Evolutionary conservation across 192 early-diverging fungal genomes (phyloP).

Genomic region (Coemansia asiatica): DNA sequence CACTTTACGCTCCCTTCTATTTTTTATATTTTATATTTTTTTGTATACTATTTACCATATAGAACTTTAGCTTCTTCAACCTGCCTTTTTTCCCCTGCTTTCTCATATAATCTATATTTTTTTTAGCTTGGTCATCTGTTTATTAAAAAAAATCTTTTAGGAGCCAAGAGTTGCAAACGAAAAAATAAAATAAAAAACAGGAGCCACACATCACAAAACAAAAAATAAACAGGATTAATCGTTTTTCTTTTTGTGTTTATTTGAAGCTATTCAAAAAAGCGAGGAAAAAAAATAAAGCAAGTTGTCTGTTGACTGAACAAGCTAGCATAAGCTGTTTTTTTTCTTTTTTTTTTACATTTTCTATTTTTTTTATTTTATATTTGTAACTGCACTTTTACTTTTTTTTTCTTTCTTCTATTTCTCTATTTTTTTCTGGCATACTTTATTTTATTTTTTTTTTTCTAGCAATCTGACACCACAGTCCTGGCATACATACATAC

Average conservation of each 20-base stretch:
- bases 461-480: neutral
- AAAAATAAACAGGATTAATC: neutral
- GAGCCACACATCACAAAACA: conserved; percentile 3
- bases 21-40: neutral
- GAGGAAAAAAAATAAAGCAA: neutral
- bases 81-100: neutral
- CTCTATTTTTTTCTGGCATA: neutral
- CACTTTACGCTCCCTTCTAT: neutral
- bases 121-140: too few relatives aligned
- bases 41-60: neutral
- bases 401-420: conserved; percentile 3
- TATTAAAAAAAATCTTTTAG: too few relatives aligned
- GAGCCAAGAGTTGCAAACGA: too few relatives aligned
- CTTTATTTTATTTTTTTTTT: neutral
- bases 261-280: neutral
- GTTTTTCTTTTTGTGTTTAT: neutral
- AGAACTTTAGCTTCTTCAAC: too few relatives aligned
- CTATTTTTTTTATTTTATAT: conserved; percentile 7
- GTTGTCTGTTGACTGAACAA: neutral
- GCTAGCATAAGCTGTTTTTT: neutral
- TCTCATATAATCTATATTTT: too few relatives aligned
- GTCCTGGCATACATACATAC: neutral
- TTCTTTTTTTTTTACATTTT: conserved; percentile 9
- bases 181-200: neutral
- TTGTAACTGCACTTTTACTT: conserved; percentile 6